Base-by-base conservation (phyloP, 192 early-diverging fungal species). In the Umbelopsis isabellina region DNA sequence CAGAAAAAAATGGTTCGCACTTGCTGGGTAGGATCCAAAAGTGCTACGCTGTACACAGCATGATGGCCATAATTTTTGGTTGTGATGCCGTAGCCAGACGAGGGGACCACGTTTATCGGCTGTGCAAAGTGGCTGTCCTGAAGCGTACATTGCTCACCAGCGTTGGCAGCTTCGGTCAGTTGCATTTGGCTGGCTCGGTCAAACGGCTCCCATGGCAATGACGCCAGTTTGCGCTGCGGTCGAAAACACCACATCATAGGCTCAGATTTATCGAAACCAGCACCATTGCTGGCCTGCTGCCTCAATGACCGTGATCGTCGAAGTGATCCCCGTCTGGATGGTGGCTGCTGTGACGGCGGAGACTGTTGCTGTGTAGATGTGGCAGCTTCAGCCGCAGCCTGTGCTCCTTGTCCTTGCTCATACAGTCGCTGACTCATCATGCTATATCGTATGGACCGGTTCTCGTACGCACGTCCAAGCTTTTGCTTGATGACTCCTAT, bases 101-200 rank as follows among this genome's bases (percentile, higher is more conserved):
- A 61, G 10, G 55, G 55, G 5, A 61, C 27, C 9, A 61, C 55
- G 12, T 61, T 61, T 23, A 61, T 35, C 12, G 33, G 27, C 33
- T 61, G 55, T 35, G 55, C 12, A 61, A 61, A 61, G 16, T 61
- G 55, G 25, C 55, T 61, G 30, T 61, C 55, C 30, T 61, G 55
- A n/a, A 61, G 11, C 10, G 33, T 15, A 18, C 55, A 61, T 13
- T 30, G 55, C 18, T 61, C 13, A 16, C 33, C 33, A 25, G 18
- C 27, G 5, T 15, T 61, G 16, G 27, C 27, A 8, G 55, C 55
- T 3, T 61, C 55, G 27, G 15, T 61, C 3, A 61, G 21, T 8
- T 8, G 11, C 10, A 25, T 7, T 35, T 61, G 55, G 30, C 18
- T 33, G 27, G 33, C 25, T 35, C 12, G 12, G 13, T 61, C 55